Base-by-base conservation (phyloP, 306 rosid genomes). In the Lablab purpureus region DNA sequence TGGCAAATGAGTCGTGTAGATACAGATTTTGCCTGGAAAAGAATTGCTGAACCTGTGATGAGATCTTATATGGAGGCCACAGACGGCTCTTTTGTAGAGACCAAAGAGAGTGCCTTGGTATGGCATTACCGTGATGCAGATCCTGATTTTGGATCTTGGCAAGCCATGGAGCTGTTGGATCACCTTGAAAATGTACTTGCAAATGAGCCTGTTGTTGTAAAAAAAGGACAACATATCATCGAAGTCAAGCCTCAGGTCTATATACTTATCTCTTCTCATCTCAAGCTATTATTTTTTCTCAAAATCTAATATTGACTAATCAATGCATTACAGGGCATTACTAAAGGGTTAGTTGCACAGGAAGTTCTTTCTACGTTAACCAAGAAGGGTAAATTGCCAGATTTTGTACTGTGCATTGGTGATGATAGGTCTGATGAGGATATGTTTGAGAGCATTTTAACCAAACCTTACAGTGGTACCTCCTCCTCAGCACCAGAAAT, bases 181-280 rank as follows among this genome's bases (percentile, higher is more conserved):
- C 97, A 92, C 85, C 90, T 94, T 43, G 95, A 90, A 82, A 89
- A 86, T 86, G 92, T 89, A 68, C 98, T 94, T 69, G 83, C 97
- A 27, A 94, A 91, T 78, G 97, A 92, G 81, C 98, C 98, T 9
- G 98, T 92, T 43, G 86, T 87, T 70, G 98, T 92, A 62, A 94
- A 90, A 80, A 92, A 96, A 77, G 93, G 98, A 49, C 92, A 82
- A 55, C 79, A 87, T 49, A 88, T 92, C 74, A 90, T 94, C 21
- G 98, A 94, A 89, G 98, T 94, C 71, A 92, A 89, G 79, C 93
- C 90, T 74, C 97, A 94, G 97, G 98, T 92, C 32, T 62, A 32
- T 22, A 85, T 74, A 15, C 19, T 62, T 27, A 3, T 80, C 76
- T 56, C 55, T 43, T 50, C 51, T 11, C 56, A 58, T 79, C 71